Evolutionary conservation across 1,284 basidiomycete genomes (phyloP).

Genomic region (Cryptococcus sp.): DNA sequence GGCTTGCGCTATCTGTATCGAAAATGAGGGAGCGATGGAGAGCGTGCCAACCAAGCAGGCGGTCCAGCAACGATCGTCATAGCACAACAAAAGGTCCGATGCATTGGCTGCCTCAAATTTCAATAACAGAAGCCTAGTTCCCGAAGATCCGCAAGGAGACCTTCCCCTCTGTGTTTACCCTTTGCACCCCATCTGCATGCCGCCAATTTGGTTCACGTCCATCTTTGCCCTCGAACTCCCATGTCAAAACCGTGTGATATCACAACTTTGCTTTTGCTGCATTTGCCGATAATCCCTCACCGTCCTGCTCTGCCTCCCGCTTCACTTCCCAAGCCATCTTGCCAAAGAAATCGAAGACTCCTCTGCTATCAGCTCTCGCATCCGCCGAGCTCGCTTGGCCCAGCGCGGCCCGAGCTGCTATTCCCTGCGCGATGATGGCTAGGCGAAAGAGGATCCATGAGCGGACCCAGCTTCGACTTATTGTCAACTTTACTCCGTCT

Average conservation of each 20-base stretch:
- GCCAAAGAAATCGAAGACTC: conserved; percentile 67
- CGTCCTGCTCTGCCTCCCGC: conserved; percentile 60
- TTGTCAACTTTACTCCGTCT: conserved; percentile 11
- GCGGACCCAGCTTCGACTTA: conserved; percentile 29
- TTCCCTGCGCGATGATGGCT: conserved; percentile 87
- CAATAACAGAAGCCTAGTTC: background rate
- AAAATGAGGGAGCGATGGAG: conserved; percentile 47
- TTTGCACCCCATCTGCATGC: background rate
- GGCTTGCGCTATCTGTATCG: conserved; percentile 50
- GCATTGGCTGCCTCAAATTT: background rate
- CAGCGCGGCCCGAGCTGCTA: conserved; percentile 81
- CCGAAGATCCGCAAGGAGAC: no score
- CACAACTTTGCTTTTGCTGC: conserved; percentile 40
- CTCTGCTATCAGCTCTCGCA: conserved; percentile 60
- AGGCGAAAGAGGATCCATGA: conserved; percentile 58
- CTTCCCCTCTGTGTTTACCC: no score
- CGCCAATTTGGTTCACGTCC: background rate
- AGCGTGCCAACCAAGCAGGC: conserved; percentile 23
- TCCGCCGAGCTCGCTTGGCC: conserved; percentile 83
- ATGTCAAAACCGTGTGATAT: background rate
- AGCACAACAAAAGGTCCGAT: background rate
- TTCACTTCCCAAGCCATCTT: conserved; percentile 62
- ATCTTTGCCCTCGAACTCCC: background rate
- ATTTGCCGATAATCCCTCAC: conserved; percentile 7
- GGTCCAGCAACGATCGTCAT: conserved; percentile 8